Base-by-base conservation (phyloP, 805 yeast species). In the Saccharomycopsis fibuligera region DNA sequence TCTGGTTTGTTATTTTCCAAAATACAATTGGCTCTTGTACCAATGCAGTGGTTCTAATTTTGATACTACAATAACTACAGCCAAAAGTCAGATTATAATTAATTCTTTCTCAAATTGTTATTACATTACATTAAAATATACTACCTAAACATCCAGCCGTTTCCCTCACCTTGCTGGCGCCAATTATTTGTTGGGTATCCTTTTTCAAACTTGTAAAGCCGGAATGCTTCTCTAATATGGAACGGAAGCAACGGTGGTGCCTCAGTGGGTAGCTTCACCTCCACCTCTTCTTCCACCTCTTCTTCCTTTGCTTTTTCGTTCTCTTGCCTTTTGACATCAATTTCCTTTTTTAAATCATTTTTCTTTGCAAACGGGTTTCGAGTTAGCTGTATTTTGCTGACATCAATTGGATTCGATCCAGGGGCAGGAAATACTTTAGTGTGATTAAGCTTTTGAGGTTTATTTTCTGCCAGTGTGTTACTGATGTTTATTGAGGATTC, bases 211-310 rank as follows among this genome's bases (percentile, higher is more conserved):
- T 46, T 44, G 22, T 46, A 50, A 21, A 46, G 17, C n/a, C 55
- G 30, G 24, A 45, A 52, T 9, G 55, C 55, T 25, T 52, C 55
- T 17, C 55, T 24, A 12, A 52, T 49, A 40, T 52, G 55, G 17
- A 22, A 50, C 4, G 55, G 53, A 12, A 35, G 21, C 19, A 52
- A 37, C 3, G 55, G 55, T 10, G 48, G 46, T 22, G 38, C 41
- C 12, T 42, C 22, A 21, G 25, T 17, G 30, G 37, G 19, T 6
- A 33, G 9, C n/a, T 33, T 33, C 6, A 33, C 31, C 12, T 29
- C 12, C 12, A 29, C 31, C 12, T 8, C 12, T 8, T 12, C 31
- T 9, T 9, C 31, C 8, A 29, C 31, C 8, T 8, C 12, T 23
- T 29, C 22, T 3, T 43, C 40, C 10, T 44, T 37, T n/a, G 10